phyloP scores from a whole-genome alignment of 257 asterid genomes.

The Agastache rugosa region DNA sequence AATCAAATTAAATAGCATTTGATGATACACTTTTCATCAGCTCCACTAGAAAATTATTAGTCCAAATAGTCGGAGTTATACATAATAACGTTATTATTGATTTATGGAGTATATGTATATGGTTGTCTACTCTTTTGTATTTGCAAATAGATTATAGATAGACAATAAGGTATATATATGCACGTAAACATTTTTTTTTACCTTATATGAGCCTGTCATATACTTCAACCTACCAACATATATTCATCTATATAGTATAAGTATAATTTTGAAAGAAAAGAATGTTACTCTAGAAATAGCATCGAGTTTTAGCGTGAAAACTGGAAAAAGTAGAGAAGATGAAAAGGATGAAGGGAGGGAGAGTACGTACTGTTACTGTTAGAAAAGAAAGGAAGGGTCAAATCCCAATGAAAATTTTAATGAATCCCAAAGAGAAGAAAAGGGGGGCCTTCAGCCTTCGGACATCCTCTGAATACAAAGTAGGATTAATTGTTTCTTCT shows the following conservation, averaged over 20 bases:
- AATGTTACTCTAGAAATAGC: neutral
- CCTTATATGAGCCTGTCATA: no score
- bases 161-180: neutral
- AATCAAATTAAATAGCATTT: no score
- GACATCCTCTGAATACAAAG: conserved; percentile 36
- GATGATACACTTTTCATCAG: no score
- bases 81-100: no score
- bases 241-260: no score
- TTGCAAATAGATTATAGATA: neutral
- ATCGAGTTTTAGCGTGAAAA: neutral
- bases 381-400: conserved; percentile 43
- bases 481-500: conserved; percentile 16
- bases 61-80: no score
- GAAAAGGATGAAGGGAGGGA: neutral
- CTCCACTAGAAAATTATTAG: no score
- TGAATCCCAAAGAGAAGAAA: conserved; percentile 27
- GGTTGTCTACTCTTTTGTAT: neutral
- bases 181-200: no score
- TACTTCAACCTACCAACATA: neutral
- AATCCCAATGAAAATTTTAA: conserved; percentile 41
- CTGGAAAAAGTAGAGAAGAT: neutral
- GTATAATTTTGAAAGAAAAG: no score
- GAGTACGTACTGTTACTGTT: conserved; percentile 26
- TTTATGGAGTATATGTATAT: no score
- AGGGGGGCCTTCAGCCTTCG: conserved; percentile 15